These are phyloP conservation scores for Talaromyces proteolyticus DNA, from an alignment of 495 filamentous ascomycete species.

Conservation along the genomic window DNA sequence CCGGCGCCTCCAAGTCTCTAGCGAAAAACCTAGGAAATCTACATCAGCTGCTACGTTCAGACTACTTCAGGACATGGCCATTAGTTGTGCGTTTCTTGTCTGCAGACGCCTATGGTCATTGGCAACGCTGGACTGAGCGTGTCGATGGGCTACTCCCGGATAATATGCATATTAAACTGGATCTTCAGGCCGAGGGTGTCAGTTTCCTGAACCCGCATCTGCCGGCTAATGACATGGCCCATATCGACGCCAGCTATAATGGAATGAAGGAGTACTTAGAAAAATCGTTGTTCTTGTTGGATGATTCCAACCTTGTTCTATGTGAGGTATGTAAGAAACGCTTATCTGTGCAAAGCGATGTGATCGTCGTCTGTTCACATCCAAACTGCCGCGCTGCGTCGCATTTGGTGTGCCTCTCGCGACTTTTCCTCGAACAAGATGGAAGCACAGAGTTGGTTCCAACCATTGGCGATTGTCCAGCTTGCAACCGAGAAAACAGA, in stretches of 20 bases:
- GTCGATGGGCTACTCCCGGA: conserved; percentile 39
- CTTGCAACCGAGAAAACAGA: conserved; percentile 52
- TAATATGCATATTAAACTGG: conserved; percentile 50
- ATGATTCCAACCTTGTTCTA: conserved; percentile 19
- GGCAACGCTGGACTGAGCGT: conserved; percentile 55
- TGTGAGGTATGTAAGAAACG: conserved; percentile 60
- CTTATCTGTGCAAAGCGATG: conserved; percentile 38
- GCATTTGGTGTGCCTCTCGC: conserved; percentile 75
- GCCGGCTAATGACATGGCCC: conserved; percentile 28
- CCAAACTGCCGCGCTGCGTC: conserved; percentile 56
- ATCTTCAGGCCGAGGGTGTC: conserved; percentile 26
- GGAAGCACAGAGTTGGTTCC: conserved; percentile 52
- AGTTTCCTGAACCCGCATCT: conserved; percentile 1
- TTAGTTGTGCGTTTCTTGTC: conserved; percentile 75
- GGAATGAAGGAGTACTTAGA: conserved; percentile 61
- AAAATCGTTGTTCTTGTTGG: conserved; percentile 62
- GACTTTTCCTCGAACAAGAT: conserved; percentile 48
- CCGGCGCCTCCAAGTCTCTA: conserved; percentile 40
- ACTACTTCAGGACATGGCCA: conserved; percentile 77
- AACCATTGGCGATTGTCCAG: conserved; percentile 63
- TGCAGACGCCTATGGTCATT: conserved; percentile 58
- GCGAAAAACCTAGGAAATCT: conserved; percentile 64
- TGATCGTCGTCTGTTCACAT: conserved; percentile 67
- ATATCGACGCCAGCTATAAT: conserved; percentile 61
- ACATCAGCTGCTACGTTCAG: conserved; percentile 69